Evolutionary conservation across 176 grass and related monocot genomes (phyloP), one percentile per base, ranked within the genome.

Genomic region (Urochloa ruziziensis): DNA sequence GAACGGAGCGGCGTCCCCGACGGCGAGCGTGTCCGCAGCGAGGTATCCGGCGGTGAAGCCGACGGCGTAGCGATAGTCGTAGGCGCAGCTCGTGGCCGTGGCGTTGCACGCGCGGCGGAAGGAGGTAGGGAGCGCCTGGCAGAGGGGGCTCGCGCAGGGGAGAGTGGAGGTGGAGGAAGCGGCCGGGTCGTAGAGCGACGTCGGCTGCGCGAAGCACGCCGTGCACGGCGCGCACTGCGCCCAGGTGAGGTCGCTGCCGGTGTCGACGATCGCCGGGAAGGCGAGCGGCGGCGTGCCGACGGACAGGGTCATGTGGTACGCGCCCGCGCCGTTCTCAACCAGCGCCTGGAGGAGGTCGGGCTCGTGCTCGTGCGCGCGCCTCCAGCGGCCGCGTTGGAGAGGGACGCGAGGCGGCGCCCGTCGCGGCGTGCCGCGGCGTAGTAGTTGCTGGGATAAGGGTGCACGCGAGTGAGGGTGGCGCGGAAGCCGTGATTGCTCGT

Each of bases 211-310:
- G 57, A 89, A 79, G 84, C 92, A 91, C 19, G 39, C 9, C 12
- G 54, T 66, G 76, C 92, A 94, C 0, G 76, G 77, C n/a, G 58
- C 40, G 64, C 89, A 91, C 82, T 91, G 86, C 40, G 86, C 83
- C 92, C 92, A 94, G 29, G 62, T 81, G 63, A 91, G 92, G 64
- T 87, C 76, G 83, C 92, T 94, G 29, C 92, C 89, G 21, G 86
- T 89, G 70, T 87, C 86, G 70, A 85, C 47, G 43, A 89, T 43
- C 23, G 67, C 81, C 0, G 62, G 47, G 82, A 89, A 84, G 29
- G 37, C 53, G 18, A 89, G 57, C 0, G 40, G 62, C 73, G 92
- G 87, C 46, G 86, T 94, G 54, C 92, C 92, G 2, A 94, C 49
- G 6, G 87, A 80, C 39, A 94, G 17, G 60, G 23, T 70, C 81